phyloP scores from a whole-genome alignment of 2,329 filamentous ascomycete species.

The Exophiala oligosperma region DNA sequence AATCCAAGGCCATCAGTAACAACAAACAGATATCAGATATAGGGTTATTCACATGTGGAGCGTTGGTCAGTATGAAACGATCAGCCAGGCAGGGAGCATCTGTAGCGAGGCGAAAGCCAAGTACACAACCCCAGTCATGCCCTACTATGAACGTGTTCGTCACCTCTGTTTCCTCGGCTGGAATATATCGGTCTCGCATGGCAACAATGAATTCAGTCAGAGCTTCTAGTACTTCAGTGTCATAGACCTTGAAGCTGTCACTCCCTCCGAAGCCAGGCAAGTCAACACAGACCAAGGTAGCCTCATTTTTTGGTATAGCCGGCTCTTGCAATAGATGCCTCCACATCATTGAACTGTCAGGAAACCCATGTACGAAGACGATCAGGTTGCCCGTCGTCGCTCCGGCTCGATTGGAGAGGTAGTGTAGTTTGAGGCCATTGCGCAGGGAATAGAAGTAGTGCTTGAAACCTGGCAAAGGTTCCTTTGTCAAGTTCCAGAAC shows the following conservation, averaged over 20 bases:
- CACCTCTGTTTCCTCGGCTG: constrained; percentile 34
- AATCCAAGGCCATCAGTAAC: not conserved
- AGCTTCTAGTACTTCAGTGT: constrained; percentile 53
- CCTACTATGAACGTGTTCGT: constrained; percentile 46
- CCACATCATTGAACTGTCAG: constrained; percentile 60
- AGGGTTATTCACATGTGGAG: constrained; percentile 48
- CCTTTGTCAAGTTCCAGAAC: constrained; percentile 55
- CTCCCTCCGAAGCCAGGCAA: constrained; percentile 61
- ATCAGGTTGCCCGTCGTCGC: constrained; percentile 38
- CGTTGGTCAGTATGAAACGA: constrained; percentile 56
- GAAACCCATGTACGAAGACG: constrained; percentile 61
- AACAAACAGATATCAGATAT: not conserved
- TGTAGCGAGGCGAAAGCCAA: constrained; percentile 57
- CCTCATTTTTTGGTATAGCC: constrained; percentile 38
- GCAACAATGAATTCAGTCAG: constrained; percentile 55
- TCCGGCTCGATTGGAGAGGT: constrained; percentile 46
- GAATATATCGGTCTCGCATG: constrained; percentile 47
- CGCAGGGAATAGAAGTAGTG: constrained; percentile 54
- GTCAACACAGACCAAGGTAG: constrained; percentile 56
- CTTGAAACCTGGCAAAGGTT: constrained; percentile 39
- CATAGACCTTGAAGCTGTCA: constrained; percentile 52
- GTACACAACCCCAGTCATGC: constrained; percentile 57
- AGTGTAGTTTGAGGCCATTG: constrained; percentile 55
- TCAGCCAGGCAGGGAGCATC: constrained; percentile 58
- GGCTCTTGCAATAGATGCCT: constrained; percentile 47